A percentile compares a stretch with the other conserved stretches of the same genome.
Evolutionary conservation across 1,139 yeast genomes (phyloP).

Genomic region (Candida pseudoviswanathii): DNA sequence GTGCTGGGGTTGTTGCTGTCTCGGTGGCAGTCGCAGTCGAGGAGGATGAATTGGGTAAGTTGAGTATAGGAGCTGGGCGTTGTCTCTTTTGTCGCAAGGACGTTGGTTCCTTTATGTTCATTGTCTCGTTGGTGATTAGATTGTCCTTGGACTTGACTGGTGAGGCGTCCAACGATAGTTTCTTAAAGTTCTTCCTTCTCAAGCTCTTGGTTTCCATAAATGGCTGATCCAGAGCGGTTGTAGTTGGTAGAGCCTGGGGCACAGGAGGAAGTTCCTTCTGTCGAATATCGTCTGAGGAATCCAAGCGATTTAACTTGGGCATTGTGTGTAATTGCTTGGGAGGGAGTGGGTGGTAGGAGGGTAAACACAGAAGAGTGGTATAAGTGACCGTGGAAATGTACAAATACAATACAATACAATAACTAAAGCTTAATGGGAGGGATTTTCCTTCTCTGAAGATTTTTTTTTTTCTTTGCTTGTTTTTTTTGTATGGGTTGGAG

Average conservation of each 20-base stretch:
- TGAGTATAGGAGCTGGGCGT: constrained; percentile 30
- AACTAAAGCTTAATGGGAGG: not conserved
- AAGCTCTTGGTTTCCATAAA: constrained; percentile 58
- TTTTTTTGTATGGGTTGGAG: not conserved
- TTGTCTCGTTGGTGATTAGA: constrained; percentile 9
- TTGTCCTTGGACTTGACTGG: constrained; percentile 10
- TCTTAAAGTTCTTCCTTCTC: constrained; percentile 73
- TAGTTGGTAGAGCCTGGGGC: not conserved
- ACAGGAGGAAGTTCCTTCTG: constrained; percentile 43
- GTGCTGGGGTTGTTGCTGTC: constrained; percentile 8
- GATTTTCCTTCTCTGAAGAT: not conserved
- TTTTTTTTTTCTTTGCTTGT: not conserved
- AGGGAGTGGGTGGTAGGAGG: too few species aligned
- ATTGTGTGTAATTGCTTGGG: not conserved
- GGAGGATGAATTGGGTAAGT: constrained; percentile 15
- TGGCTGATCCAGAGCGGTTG: not conserved
- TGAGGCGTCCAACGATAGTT: constrained; percentile 53
- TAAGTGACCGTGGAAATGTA: too few species aligned
- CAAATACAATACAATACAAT: not conserved
- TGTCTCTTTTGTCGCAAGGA: constrained; percentile 20
- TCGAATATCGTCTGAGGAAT: constrained; percentile 29
- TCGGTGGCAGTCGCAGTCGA: not conserved
- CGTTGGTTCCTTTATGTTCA: constrained; percentile 15
- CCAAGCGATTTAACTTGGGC: constrained; percentile 28
- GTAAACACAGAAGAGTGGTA: not conserved